phyloP scores from a whole-genome alignment of 2,329 filamentous ascomycete species.

The Drechslerella dactyloides region DNA sequence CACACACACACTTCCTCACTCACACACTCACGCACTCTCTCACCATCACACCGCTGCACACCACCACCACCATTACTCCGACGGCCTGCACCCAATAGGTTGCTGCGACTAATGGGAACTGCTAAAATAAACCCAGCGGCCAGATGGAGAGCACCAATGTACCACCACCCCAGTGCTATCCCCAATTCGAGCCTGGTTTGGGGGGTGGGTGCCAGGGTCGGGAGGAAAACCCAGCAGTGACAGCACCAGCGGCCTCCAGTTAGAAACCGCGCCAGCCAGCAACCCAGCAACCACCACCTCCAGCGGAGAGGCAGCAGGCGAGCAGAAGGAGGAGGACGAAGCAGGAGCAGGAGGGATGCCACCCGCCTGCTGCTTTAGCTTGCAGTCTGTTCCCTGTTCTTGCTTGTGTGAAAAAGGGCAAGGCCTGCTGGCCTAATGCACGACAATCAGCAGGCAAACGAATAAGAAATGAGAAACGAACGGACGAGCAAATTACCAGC shows the following conservation, averaged over 20 bases:
- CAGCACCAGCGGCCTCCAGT: conserved; percentile 38
- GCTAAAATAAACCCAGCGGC: conserved; percentile 8
- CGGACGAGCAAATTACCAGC: conserved; percentile 46
- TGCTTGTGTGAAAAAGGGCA: conserved; percentile 51
- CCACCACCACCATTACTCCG: background rate
- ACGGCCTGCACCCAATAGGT: too few species aligned
- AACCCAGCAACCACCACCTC: conserved; percentile 23
- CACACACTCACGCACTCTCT: background rate
- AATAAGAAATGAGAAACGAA: conserved; percentile 49
- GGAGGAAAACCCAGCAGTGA: conserved; percentile 18
- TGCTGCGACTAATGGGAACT: background rate
- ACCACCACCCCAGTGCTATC: background rate
- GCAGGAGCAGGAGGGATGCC: background rate
- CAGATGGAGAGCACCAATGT: background rate
- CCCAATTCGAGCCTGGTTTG: conserved; percentile 5
- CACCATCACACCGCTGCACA: conserved; percentile 1
- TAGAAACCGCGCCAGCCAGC: conserved; percentile 15
- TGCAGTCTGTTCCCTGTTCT: conserved; percentile 49
- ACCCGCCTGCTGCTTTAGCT: conserved; percentile 45
- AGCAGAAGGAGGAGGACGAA: background rate
- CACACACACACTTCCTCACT: background rate
- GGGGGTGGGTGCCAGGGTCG: conserved; percentile 6
- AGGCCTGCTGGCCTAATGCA: conserved; percentile 51
- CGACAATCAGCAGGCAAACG: conserved; percentile 52
- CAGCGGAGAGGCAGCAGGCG: background rate